phyloP scores from a whole-genome alignment of 805 yeast genomes.

The Barnettozyma californica region DNA sequence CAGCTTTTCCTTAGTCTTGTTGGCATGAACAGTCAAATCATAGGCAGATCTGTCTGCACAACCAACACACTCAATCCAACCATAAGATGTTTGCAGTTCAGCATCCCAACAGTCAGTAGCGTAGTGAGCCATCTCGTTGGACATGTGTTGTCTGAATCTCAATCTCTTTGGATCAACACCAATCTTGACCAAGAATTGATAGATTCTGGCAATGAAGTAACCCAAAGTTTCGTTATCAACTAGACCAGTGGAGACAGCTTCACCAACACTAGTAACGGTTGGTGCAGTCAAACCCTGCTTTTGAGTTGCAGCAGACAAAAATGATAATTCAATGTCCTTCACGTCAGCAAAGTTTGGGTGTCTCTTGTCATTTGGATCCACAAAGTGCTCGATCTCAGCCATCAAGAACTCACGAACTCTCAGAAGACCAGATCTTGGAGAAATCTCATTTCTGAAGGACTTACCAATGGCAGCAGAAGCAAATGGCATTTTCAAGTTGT shows the following conservation, averaged over 20 bases:
- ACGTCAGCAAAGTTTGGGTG: constrained; percentile 80
- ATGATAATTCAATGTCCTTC: constrained; percentile 62
- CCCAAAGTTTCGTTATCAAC: constrained; percentile 97
- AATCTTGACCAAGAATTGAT: constrained; percentile 73
- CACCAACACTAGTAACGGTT: constrained; percentile 67
- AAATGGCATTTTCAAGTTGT: constrained; percentile 96
- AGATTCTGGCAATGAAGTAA: constrained; percentile 92
- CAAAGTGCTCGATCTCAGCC: constrained; percentile 99
- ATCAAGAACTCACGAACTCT: constrained; percentile 98
- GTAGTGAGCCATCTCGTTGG: constrained; percentile 99
- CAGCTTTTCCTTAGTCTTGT: constrained; percentile 90
- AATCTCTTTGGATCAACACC: constrained; percentile 83
- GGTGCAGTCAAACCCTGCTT: constrained; percentile 75
- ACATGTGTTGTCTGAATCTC: constrained; percentile 98
- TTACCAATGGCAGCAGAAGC: constrained; percentile 99
- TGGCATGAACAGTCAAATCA: constrained; percentile 92
- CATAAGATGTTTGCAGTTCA: constrained; percentile 90
- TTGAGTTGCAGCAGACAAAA: constrained; percentile 85
- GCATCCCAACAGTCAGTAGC: constrained; percentile 99
- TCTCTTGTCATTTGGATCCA: constrained; percentile 83
- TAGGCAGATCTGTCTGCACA: constrained; percentile 99
- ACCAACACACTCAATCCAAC: constrained; percentile 99
- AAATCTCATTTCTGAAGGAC: constrained; percentile 97
- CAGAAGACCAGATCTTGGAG: constrained; percentile 95
- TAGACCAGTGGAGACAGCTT: constrained; percentile 83